Conservation (phyloP, 148 eudicot species). For the Arctostaphylos glauca region DNA sequence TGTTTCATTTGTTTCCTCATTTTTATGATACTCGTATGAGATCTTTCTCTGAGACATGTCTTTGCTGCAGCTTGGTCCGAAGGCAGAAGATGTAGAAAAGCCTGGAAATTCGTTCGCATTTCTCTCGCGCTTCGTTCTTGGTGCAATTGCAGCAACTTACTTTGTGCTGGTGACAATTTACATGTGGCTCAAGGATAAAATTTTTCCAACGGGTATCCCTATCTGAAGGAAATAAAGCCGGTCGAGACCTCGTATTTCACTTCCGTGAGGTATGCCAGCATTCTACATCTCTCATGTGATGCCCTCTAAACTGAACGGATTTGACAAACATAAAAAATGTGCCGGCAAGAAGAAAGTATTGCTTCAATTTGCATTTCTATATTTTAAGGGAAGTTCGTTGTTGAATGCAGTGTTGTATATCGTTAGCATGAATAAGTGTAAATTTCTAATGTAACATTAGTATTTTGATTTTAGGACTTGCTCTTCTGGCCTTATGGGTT, state of each 20-base stretch:
- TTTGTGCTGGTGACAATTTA: constrained; percentile 74
- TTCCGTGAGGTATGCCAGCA: not conserved
- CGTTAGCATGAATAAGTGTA: not conserved
- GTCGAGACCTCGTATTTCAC: not conserved
- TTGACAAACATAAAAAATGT: not conserved
- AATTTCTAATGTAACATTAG: not conserved
- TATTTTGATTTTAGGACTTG: not conserved
- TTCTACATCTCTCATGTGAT: not conserved
- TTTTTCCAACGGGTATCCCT: constrained; percentile 66
- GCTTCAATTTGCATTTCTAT: not conserved
- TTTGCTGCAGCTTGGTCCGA: constrained; percentile 75
- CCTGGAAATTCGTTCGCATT: constrained; percentile 68
- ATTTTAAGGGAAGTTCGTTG: no score
- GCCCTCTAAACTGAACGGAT: not conserved
- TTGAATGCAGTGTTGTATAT: not conserved
- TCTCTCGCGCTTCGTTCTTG: constrained; percentile 59
- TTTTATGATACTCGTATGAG: not conserved
- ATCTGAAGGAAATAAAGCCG: constrained; percentile 33
- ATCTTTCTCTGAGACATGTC: not conserved
- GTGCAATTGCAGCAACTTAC: constrained; percentile 59
- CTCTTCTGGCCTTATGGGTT: not conserved
- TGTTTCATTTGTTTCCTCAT: not conserved
- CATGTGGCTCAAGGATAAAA: constrained; percentile 89
- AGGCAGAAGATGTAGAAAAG: constrained; percentile 64
- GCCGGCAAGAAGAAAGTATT: not conserved